Evolutionary conservation across 495 filamentous ascomycete genomes (phyloP), one percentile per base, ranked within the genome.

Genomic region (Penicillium subrubescens): DNA sequence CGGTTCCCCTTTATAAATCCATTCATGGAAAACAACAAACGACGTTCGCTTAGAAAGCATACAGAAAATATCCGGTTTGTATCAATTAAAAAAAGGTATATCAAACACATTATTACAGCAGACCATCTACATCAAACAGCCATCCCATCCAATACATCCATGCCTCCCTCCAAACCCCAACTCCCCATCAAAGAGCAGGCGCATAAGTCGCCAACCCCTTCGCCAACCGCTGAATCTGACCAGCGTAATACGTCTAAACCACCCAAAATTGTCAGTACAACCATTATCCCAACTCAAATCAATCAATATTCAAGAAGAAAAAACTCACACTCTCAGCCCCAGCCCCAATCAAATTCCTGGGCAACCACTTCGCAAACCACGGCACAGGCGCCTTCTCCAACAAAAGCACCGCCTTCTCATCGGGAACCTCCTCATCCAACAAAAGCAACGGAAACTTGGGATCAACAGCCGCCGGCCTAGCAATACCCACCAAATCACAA

Each of bases 401-500:
- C 17, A 57, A 66, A 59, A 85, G 8, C n/a, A 33, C 60, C 21
- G 84, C 84, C 64, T 87, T 77, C 31, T 81, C 73, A 60, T 86
- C 83, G 37, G 62, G 55, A 5, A 88, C 67, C 51, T 77, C 69
- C 61, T 80, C 75, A 71, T 89, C 86, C 44, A 90, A 68, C 41
- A 88, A 67, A 43, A 83, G 57, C 19, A 77, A 75, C 5, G 87
- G 81, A 27, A 87, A 71, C 12, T 69, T 62, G 0, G 87, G 83
- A 57, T 84, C 66, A 19, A 85, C 59, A 29, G 81, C 76, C 2
- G 86, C 81, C 12, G 86, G 86, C 17, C 87, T 71, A 0, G 73
- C 86, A 53, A 90, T 72, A 2, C 87, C 87, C 31, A 89, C 73
- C 31, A 89, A 60, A 65, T 89, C 86, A 72, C 87, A 89, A 8